Percentiles rank a stretch among this genome's conserved stretches.
Conservation (phyloP, 164 flowering plant genomes). For the Sedum album region DNA sequence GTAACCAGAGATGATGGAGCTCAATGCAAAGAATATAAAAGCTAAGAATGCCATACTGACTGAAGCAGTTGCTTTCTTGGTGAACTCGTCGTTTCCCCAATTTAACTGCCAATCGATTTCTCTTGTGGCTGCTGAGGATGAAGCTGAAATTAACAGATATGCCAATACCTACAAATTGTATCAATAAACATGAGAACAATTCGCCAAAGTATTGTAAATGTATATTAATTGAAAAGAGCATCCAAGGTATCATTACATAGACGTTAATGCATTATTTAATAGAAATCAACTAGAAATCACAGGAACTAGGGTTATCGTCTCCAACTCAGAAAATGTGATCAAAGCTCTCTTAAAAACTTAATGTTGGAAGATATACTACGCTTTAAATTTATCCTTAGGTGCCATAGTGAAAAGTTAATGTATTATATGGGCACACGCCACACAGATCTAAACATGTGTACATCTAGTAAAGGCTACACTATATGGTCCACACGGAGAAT, state of each 20-base stretch:
- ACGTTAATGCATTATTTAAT: too few relatives aligned
- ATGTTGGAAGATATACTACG: neutral
- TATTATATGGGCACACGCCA: neutral
- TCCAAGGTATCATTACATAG: too few relatives aligned
- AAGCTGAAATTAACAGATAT: slow-evolving; percentile 78
- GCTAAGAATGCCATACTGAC: slow-evolving; percentile 71
- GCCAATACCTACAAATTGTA: slow-evolving; percentile 51
- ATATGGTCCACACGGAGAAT: neutral
- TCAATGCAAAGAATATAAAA: slow-evolving; percentile 60
- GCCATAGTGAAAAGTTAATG: neutral
- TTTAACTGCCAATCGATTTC: slow-evolving; percentile 68
- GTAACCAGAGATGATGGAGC: slow-evolving; percentile 78
- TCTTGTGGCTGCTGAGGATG: slow-evolving; percentile 80
- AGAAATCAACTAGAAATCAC: too few relatives aligned
- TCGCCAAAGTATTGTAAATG: too few relatives aligned
- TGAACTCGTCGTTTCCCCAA: slow-evolving; percentile 89
- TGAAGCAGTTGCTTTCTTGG: slow-evolving; percentile 75
- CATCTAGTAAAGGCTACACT: neutral
- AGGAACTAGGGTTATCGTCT: neutral
- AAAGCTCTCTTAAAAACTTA: neutral
- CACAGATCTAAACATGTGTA: neutral
- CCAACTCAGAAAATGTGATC: neutral
- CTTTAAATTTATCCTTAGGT: neutral
- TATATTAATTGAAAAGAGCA: too few relatives aligned
- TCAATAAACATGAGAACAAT: neutral